phyloP scores from a whole-genome alignment of 805 yeast genomes.

The Candida insectalens region DNA sequence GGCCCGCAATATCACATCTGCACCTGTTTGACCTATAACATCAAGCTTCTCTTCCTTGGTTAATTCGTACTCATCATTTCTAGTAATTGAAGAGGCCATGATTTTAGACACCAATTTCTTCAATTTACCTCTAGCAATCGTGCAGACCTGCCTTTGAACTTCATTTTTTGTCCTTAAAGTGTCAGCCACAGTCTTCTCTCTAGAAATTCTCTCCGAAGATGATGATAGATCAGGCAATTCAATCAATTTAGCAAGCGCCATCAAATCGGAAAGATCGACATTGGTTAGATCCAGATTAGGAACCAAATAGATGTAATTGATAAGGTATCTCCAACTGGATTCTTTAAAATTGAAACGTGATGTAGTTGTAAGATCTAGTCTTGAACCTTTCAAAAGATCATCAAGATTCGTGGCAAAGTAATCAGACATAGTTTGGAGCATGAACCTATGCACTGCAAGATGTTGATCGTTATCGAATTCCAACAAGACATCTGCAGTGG shows the following conservation, averaged over 20 bases:
- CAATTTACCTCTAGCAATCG: slow-evolving; percentile 27
- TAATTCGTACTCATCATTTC: background rate
- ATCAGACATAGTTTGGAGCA: slow-evolving; percentile 17
- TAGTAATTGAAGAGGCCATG: slow-evolving; percentile 4
- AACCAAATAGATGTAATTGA: slow-evolving; percentile 18
- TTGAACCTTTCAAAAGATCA: background rate
- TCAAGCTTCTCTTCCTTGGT: background rate
- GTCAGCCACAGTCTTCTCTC: slow-evolving; percentile 11
- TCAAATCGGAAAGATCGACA: slow-evolving; percentile 20
- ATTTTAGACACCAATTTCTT: slow-evolving; percentile 21
- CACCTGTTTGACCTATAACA: slow-evolving; percentile 16
- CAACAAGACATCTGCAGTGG: slow-evolving; percentile 26
- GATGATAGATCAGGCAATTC: slow-evolving; percentile 29
- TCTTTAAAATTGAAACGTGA: slow-evolving; percentile 1
- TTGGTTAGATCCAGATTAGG: slow-evolving; percentile 23
- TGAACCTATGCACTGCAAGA: slow-evolving; percentile 27
- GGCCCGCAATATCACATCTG: slow-evolving; percentile 40
- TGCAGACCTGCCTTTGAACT: slow-evolving; percentile 24
- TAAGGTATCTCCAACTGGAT: slow-evolving; percentile 24
- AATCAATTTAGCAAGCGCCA: slow-evolving; percentile 24
- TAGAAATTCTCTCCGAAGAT: slow-evolving; percentile 17
- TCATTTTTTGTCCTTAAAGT: slow-evolving; percentile 24
- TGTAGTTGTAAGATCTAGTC: background rate
- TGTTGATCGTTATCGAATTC: slow-evolving; percentile 10
- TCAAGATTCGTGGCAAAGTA: slow-evolving; percentile 2